A percentile compares a stretch with the other conserved stretches of the same genome.
phyloP scores from a whole-genome alignment of 2,329 filamentous ascomycete genomes.

The Arthrocladium fulminans region DNA sequence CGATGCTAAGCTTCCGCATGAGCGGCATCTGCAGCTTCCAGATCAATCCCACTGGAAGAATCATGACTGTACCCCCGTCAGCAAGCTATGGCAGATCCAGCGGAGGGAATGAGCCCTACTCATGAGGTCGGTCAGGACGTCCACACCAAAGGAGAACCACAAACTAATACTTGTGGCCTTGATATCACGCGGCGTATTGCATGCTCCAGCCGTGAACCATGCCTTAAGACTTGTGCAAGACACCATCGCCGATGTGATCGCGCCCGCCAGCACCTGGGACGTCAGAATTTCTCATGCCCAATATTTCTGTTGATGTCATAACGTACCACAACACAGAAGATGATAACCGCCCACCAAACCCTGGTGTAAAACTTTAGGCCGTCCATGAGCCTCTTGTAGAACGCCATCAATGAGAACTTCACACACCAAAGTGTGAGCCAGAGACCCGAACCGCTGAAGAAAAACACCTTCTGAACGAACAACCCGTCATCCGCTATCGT shows the following conservation, averaged over 20 bases:
- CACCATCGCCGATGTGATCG: not conserved
- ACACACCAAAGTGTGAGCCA: conserved; percentile 33
- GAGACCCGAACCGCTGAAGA: conserved; percentile 31
- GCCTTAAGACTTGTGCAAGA: conserved; percentile 30
- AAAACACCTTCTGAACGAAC: conserved; percentile 31
- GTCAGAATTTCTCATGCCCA: no score
- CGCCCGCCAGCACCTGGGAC: not conserved
- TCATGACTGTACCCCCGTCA: not conserved
- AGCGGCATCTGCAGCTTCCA: conserved; percentile 1
- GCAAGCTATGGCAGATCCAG: not conserved
- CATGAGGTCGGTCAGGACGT: not conserved
- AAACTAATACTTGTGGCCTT: not conserved
- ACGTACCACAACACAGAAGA: conserved; percentile 29
- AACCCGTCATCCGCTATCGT: conserved; percentile 26
- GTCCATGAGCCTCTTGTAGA: conserved; percentile 32
- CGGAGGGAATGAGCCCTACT: not conserved
- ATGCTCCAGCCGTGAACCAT: conserved; percentile 26
- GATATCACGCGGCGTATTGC: not conserved
- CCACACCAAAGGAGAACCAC: not conserved
- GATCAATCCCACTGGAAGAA: not conserved
- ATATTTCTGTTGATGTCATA: no score
- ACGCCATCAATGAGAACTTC: conserved; percentile 33
- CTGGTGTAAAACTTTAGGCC: conserved; percentile 28
- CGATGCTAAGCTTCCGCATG: not conserved
- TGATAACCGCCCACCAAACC: conserved; percentile 31